Evolutionary conservation across 441 rosid species (phyloP).

Genomic region (Dalechampia spathulata): DNA sequence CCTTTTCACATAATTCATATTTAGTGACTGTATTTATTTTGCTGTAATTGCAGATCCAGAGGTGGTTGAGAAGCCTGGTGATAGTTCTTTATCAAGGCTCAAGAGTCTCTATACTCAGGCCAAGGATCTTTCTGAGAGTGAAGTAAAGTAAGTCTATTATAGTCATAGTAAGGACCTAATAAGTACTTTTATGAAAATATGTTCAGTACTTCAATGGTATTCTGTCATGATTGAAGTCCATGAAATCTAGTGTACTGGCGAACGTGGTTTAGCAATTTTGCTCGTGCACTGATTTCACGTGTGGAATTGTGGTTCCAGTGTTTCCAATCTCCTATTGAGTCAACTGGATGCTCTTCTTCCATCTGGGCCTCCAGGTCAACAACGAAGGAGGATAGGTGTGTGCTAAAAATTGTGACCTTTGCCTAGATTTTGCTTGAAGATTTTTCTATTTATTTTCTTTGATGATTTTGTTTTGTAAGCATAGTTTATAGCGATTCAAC

Average conservation of each 20-base stretch:
- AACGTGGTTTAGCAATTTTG: neutral
- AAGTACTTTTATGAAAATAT: neutral
- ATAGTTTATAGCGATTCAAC: neutral
- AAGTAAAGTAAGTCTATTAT: conserved; percentile 48
- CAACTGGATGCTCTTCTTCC: conserved; percentile 74
- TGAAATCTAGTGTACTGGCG: neutral
- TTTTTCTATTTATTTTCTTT: conserved; percentile 4
- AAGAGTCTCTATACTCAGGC: conserved; percentile 60
- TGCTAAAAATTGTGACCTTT: conserved; percentile 10
- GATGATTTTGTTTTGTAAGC: neutral
- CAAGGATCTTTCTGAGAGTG: conserved; percentile 79
- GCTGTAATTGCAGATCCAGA: conserved; percentile 68
- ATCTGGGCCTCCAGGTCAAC: conserved; percentile 72
- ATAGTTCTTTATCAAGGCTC: conserved; percentile 61
- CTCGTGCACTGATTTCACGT: neutral
- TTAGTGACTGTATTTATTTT: conserved; percentile 13
- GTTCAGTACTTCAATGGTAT: neutral
- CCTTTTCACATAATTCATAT: neutral
- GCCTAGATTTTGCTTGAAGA: conserved; percentile 1
- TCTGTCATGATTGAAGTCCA: neutral
- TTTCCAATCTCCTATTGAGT: conserved; percentile 40
- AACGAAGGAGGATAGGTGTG: conserved; percentile 74
- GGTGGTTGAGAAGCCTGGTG: conserved; percentile 90
- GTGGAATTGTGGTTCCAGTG: conserved; percentile 32
- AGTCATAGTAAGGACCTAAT: neutral